These are phyloP conservation scores for Penicillium aurantiogriseum DNA, from an alignment of 2,329 filamentous ascomycete species.

Conservation along the genomic window DNA sequence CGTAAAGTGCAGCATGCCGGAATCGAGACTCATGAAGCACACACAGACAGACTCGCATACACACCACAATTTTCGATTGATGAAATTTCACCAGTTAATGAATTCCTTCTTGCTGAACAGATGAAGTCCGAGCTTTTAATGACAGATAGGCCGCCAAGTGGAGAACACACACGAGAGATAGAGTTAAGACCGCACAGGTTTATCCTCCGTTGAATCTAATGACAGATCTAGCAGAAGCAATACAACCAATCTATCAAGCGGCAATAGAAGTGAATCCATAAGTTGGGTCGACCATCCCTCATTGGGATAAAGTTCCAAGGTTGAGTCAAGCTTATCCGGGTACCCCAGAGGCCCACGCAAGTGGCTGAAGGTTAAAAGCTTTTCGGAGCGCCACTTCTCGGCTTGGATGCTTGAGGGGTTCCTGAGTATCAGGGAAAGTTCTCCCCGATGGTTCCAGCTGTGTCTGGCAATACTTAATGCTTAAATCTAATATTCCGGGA, in stretches of 20 bases:
- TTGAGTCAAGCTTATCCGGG: constrained; percentile 18
- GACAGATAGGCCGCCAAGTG: background rate
- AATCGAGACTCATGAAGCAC: background rate
- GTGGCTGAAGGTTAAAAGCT: constrained; percentile 21
- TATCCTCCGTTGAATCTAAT: background rate
- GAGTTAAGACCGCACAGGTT: background rate
- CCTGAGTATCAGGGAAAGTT: background rate
- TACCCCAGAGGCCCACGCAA: constrained; percentile 11
- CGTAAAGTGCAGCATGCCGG: background rate
- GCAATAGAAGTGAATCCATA: background rate
- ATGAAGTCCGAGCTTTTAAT: background rate
- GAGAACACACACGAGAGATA: background rate
- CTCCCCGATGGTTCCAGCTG: background rate
- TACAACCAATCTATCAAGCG: background rate
- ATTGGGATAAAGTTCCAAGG: constrained; percentile 3
- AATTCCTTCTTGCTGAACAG: background rate
- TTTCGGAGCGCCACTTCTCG: constrained; percentile 15
- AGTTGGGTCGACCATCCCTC: background rate
- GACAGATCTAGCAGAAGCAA: background rate
- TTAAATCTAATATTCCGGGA: background rate
- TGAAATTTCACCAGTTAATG: background rate
- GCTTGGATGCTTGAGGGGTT: background rate
- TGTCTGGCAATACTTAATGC: background rate
- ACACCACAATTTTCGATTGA: background rate
- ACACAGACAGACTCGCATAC: background rate